Evolutionary conservation across 2,329 filamentous ascomycete genomes (phyloP).

Genomic region (Fusarium kyushuense): DNA sequence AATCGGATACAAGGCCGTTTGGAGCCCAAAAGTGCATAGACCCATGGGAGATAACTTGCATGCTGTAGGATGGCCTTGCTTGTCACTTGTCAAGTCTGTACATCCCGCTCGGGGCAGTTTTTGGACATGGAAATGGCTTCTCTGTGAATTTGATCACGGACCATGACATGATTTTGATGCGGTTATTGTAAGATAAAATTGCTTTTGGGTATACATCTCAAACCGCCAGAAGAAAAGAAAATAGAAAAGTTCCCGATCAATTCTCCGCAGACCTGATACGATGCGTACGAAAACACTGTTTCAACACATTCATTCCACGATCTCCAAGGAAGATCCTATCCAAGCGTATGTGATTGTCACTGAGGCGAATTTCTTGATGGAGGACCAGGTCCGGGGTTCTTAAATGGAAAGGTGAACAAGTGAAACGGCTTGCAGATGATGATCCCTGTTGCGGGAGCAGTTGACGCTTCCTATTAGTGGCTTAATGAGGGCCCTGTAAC

Average conservation of each 20-base stretch:
- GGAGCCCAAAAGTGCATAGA: background rate
- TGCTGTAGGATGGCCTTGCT: background rate
- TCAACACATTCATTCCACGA: constrained; percentile 23
- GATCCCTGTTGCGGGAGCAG: constrained; percentile 25
- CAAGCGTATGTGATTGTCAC: constrained; percentile 3
- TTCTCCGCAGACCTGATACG: constrained; percentile 28
- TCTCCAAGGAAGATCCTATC: constrained; percentile 10
- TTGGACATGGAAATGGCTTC: background rate
- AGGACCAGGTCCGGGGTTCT: background rate
- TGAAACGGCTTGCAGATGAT: constrained; percentile 31
- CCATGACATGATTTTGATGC: background rate
- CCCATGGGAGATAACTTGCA: background rate
- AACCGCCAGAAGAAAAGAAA: background rate
- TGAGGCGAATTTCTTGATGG: background rate
- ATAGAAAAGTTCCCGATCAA: background rate
- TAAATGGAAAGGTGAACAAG: background rate
- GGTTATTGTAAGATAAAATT: background rate
- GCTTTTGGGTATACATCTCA: background rate
- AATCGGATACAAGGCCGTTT: constrained; percentile 25
- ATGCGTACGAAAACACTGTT: constrained; percentile 26
- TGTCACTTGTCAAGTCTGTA: background rate
- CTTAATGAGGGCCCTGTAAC: constrained; percentile 31
- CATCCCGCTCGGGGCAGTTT: constrained; percentile 1
- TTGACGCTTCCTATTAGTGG: constrained; percentile 42
- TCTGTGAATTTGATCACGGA: background rate